Base-by-base conservation (phyloP, 2,329 filamentous ascomycete genomes). In the Thielaviopsis punctulata region DNA sequence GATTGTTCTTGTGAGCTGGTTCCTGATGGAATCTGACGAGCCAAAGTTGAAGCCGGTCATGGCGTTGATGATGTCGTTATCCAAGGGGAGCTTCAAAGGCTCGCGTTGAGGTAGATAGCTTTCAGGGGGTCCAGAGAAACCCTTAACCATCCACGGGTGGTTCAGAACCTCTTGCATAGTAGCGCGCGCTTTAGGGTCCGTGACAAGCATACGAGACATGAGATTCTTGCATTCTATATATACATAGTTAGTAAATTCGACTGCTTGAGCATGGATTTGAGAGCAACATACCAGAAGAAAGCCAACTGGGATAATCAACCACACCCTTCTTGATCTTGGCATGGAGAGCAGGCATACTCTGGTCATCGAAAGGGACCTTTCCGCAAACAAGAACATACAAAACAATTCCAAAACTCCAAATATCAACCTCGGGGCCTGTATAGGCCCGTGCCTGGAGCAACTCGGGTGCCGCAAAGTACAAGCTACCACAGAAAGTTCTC, bases 41-140 rank as follows among this genome's bases (percentile, higher is more conserved):
- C 92, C 92, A 68, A 96, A 98, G 65, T 96, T 94, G 65, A 98
- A 98, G 2, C 92, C 92, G 22, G 88, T 93, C 92, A 98, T 98
- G 59, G 86, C 89, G 48, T 86, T 79, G 53, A 98, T 78, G 4
- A 96, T 82, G 44, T 85, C 82, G 1, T 76, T 71, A 62, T 96
- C 90, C 9, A 98, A 69, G 5, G 90, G 89, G 13, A 93, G 70
- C 36, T 84, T 77, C n/a, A 96, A 66, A 2, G 92, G 87, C 59
- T 95, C 90, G 48, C 92, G 82, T 27, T 71, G 67, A 3, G 89
- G 89, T 2, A 98, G 72, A 57, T 85, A 86, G 61, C 95, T 98
- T 56, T 96, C 92, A 0, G 89, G 89, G 8, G 88, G 80, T 2
- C 78, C 79, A 61, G 75, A 84, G 65, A 88, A 96, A 8, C 90